Conservation (phyloP, 768 basidiomycete species). For the Exsudoporus frostii region DNA sequence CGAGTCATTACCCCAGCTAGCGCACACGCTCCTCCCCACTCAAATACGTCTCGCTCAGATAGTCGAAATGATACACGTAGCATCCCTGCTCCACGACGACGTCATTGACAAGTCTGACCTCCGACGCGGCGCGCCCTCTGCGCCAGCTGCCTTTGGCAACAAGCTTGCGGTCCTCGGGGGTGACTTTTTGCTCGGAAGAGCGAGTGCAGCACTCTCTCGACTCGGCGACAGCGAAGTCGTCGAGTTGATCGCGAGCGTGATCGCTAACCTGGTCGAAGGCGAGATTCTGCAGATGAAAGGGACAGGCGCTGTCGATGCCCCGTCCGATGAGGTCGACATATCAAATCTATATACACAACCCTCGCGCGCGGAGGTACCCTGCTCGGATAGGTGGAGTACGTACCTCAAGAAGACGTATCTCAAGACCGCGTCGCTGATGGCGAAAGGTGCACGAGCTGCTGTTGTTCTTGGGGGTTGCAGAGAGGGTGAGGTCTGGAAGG, state of each 20-base stretch:
- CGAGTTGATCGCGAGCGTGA: conserved; percentile 87
- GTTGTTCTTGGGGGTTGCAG: conserved; percentile 82
- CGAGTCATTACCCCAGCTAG: conserved; percentile 32
- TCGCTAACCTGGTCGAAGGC: conserved; percentile 95
- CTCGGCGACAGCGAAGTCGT: conserved; percentile 88
- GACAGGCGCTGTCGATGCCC: neutral
- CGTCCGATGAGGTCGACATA: conserved; percentile 17
- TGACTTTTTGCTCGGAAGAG: conserved; percentile 92
- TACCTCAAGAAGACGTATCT: conserved; percentile 93
- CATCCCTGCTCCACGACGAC: conserved; percentile 89
- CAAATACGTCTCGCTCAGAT: conserved; percentile 94
- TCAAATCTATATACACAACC: conserved; percentile 46
- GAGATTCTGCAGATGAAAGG: conserved; percentile 76
- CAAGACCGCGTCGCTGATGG: conserved; percentile 89
- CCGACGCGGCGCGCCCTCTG: conserved; percentile 65
- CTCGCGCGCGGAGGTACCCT: conserved; percentile 25
- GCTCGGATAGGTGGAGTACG: conserved; percentile 56
- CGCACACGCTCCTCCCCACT: conserved; percentile 59
- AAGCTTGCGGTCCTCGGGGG: conserved; percentile 93
- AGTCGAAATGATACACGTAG: conserved; percentile 97
- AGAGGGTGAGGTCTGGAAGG: conserved; percentile 81
- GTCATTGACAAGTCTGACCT: conserved; percentile 75
- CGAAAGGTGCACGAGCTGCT: conserved; percentile 79
- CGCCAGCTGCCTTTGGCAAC: conserved; percentile 80
- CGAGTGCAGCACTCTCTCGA: conserved; percentile 81